Percentiles rank a stretch among this genome's conserved stretches.
Conservation (phyloP, 345 rosid genomes). For the Syzygium grande region DNA sequence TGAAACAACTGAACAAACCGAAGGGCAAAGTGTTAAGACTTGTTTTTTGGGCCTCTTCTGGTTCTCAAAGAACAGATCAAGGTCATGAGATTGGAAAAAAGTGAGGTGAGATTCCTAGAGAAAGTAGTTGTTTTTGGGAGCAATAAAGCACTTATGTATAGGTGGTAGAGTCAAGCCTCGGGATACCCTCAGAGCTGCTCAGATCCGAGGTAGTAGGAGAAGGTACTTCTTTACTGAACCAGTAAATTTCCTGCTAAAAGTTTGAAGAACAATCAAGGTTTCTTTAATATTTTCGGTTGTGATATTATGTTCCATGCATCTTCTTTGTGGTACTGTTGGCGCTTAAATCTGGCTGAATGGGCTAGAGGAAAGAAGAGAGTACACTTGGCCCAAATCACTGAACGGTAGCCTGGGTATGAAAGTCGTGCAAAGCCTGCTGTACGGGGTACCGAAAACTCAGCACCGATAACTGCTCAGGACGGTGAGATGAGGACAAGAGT, state of each 20-base stretch:
- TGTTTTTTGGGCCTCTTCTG: conserved; percentile 67
- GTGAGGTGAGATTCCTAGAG: conserved; percentile 55
- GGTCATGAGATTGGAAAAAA: conserved; percentile 45
- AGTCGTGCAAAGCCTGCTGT: no score
- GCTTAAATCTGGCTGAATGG: no score
- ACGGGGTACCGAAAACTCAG: no score
- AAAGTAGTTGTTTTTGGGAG: conserved; percentile 57
- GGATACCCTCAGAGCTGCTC: conserved; percentile 65
- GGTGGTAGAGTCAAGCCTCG: conserved; percentile 34
- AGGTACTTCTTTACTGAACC: conserved; percentile 33
- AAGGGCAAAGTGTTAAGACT: conserved; percentile 63
- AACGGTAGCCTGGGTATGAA: no score
- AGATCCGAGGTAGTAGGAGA: conserved; percentile 71
- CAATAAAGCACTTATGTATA: conserved; percentile 33
- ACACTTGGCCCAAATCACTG: no score
- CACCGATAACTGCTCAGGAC: no score
- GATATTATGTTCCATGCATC: background rate
- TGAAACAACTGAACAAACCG: conserved; percentile 58
- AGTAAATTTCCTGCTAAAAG: background rate
- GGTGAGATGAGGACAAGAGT: no score
- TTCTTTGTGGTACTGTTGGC: background rate
- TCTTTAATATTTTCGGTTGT: background rate
- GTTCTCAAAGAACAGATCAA: conserved; percentile 62
- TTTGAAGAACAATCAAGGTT: background rate
- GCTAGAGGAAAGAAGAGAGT: no score